These are phyloP conservation scores for Senna siamea DNA, from an alignment of 306 rosid genomes.

Conservation along the genomic window DNA sequence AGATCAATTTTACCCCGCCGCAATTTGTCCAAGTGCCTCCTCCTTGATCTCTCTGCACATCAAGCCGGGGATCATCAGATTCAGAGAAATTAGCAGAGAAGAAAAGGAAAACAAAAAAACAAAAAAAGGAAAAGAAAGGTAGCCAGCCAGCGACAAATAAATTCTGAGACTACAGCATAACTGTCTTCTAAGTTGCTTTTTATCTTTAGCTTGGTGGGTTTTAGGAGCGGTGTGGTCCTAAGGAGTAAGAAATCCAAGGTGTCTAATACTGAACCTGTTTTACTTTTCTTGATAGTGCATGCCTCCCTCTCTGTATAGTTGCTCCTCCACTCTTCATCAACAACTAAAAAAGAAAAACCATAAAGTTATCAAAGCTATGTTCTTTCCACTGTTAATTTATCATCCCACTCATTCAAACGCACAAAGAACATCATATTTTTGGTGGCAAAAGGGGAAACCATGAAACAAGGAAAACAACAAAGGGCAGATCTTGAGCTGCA, in stretches of 20 bases:
- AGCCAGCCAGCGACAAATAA: neutral
- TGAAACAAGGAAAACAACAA: slow-evolving; percentile 54
- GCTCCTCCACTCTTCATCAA: slow-evolving; percentile 82
- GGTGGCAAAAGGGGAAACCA: slow-evolving; percentile 30
- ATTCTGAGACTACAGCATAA: slow-evolving; percentile 30
- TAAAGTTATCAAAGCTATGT: slow-evolving; percentile 60
- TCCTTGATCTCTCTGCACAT: slow-evolving; percentile 67
- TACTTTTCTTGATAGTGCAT: slow-evolving; percentile 83
- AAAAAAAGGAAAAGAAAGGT: neutral
- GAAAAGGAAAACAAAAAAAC: neutral
- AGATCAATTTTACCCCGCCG: slow-evolving; percentile 70
- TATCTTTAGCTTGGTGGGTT: slow-evolving; percentile 30
- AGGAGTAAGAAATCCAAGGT: slow-evolving; percentile 42
- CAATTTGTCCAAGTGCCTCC: slow-evolving; percentile 61
- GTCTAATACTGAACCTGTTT: slow-evolving; percentile 73
- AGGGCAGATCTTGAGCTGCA: slow-evolving; percentile 58
- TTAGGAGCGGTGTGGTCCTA: slow-evolving; percentile 66
- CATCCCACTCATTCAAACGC: slow-evolving; percentile 44
- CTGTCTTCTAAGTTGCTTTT: slow-evolving; percentile 24
- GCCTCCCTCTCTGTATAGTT: slow-evolving; percentile 70
- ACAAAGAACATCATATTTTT: slow-evolving; percentile 24
- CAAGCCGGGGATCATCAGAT: slow-evolving; percentile 30
- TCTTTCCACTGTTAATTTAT: slow-evolving; percentile 53
- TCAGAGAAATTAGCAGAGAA: slow-evolving; percentile 32
- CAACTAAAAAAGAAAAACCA: slow-evolving; percentile 63